phyloP scores from a whole-genome alignment of 306 rosid genomes.

The Heteromeles arbutifolia region DNA sequence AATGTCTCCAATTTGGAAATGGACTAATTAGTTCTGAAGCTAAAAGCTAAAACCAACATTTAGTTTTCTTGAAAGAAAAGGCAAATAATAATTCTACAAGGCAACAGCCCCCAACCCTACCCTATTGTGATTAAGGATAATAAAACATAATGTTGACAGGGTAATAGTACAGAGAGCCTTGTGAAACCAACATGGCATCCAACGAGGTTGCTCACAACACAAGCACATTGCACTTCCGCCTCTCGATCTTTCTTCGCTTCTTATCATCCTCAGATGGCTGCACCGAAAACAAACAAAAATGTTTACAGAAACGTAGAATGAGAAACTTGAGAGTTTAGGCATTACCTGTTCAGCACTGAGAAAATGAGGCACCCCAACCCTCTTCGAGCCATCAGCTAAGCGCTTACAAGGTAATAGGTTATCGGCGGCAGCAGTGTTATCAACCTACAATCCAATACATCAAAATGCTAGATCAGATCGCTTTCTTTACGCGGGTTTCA shows the following conservation, averaged over 20 bases:
- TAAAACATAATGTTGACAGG: constrained; percentile 10
- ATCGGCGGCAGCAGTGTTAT: constrained; percentile 33
- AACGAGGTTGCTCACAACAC: constrained; percentile 32
- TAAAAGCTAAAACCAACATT: not conserved
- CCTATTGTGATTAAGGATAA: not conserved
- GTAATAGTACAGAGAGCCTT: not conserved
- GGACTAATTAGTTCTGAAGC: not conserved
- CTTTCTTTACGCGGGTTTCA: not conserved
- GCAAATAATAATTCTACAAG: constrained; percentile 10
- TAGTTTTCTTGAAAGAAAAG: not conserved
- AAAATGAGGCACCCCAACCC: constrained; percentile 67
- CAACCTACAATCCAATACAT: constrained; percentile 44
- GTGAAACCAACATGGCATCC: constrained; percentile 13
- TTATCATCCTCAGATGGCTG: constrained; percentile 47
- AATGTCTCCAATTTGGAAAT: not conserved
- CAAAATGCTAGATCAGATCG: not conserved
- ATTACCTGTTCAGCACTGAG: constrained; percentile 50
- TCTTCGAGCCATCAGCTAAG: constrained; percentile 86
- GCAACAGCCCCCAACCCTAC: constrained; percentile 15
- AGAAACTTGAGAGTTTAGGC: not conserved
- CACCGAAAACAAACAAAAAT: constrained; percentile 9
- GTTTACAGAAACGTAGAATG: not conserved
- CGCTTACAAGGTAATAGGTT: constrained; percentile 66
- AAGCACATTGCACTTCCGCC: constrained; percentile 56
- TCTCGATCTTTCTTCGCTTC: constrained; percentile 57